These are phyloP conservation scores for Wallacemonas sp. DNA, from an alignment of 208 protist species.

Conservation along the genomic window DNA sequence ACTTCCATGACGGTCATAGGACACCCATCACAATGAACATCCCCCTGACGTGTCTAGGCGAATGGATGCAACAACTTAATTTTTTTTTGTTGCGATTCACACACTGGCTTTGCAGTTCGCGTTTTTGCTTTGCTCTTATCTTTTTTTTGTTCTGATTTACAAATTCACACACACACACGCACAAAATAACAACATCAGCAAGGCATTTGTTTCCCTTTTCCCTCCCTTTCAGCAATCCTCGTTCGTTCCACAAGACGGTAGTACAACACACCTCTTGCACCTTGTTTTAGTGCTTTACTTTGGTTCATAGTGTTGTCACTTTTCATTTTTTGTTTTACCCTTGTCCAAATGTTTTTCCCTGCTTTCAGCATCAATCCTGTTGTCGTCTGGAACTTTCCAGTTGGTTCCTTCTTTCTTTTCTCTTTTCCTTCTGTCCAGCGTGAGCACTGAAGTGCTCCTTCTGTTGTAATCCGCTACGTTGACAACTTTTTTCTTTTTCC, in stretches of 20 bases:
- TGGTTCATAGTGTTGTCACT: background rate
- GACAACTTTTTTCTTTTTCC: no score
- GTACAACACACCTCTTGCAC: conserved; percentile 13
- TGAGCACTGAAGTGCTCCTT: no score
- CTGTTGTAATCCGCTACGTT: no score
- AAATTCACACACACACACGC: background rate
- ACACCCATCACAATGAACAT: no score
- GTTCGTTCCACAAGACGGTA: background rate
- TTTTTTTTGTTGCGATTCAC: conserved; percentile 6
- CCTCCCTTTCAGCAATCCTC: background rate
- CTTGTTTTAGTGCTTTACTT: background rate
- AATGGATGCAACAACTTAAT: no score
- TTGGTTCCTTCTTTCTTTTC: conserved; percentile 13
- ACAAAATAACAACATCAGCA: background rate
- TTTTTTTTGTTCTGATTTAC: conserved; percentile 23
- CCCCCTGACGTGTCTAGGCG: no score
- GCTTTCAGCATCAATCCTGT: no score
- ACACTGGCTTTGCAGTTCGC: background rate
- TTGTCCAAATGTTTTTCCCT: background rate
- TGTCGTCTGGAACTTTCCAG: no score
- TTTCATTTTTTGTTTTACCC: conserved; percentile 6
- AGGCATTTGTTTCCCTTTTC: conserved; percentile 20
- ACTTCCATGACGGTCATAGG: no score
- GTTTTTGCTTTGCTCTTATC: conserved; percentile 1
- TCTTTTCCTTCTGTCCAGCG: background rate